A percentile compares a stretch with the other conserved stretches of the same genome.
These are phyloP conservation scores for Elaeis guineensis DNA, from an alignment of 176 grass and related monocot genomes.

Conservation along the genomic window DNA sequence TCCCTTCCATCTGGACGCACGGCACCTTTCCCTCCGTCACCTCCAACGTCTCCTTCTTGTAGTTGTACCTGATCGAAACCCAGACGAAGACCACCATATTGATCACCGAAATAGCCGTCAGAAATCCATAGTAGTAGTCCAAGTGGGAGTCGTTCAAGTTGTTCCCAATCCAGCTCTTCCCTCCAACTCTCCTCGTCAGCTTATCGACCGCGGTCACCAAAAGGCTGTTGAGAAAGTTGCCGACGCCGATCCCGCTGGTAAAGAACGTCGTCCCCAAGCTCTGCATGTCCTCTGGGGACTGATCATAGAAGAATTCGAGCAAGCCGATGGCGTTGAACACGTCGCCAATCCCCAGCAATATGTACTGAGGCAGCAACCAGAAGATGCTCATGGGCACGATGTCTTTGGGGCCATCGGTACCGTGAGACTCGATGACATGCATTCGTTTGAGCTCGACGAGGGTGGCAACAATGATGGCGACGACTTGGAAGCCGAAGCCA, in stretches of 20 bases:
- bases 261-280: constrained; percentile 71
- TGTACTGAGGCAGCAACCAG: constrained; percentile 74
- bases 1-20: constrained; percentile 22
- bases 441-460: constrained; percentile 44
- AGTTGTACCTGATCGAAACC: constrained; percentile 40
- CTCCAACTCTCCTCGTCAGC: constrained; percentile 9
- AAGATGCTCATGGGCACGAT: constrained; percentile 66
- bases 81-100: constrained; percentile 47
- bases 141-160: constrained; percentile 63
- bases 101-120: constrained; percentile 30
- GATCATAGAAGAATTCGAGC: constrained; percentile 77
- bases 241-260: constrained; percentile 48
- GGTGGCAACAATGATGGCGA: constrained; percentile 36
- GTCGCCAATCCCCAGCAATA: constrained; percentile 50
- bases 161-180: constrained; percentile 61
- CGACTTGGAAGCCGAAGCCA: constrained; percentile 38
- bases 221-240: constrained; percentile 72
- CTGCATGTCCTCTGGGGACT: constrained; percentile 63
- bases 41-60: constrained; percentile 34
- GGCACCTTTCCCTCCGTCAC: background rate
- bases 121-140: constrained; percentile 60
- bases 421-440: constrained; percentile 7
- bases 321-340: constrained; percentile 63
- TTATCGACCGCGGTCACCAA: constrained; percentile 47
- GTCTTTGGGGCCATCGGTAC: background rate